Percentiles rank a stretch among this genome's conserved stretches.
Evolutionary conservation across 371 early-diverging fungal genomes (phyloP).

Genomic region (Coemansia sp.): DNA sequence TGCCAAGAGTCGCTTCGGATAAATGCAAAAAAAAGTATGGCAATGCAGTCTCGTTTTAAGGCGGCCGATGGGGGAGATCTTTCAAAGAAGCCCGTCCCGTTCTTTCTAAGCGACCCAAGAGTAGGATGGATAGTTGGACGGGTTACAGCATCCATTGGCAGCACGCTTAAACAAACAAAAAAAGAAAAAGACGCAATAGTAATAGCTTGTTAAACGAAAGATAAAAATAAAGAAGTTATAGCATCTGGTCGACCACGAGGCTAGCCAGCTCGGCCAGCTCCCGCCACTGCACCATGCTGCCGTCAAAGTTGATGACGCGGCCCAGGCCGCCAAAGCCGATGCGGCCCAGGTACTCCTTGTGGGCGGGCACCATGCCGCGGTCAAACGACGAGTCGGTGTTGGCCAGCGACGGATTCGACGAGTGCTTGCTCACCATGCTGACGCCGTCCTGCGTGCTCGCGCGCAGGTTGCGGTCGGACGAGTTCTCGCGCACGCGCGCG

Average conservation of each 20-base stretch:
- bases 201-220: not conserved
- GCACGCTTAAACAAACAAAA: too few relatives aligned
- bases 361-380: constrained; percentile 46
- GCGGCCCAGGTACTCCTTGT: constrained; percentile 36
- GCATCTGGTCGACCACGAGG: constrained; percentile 47
- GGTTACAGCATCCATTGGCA: too few relatives aligned
- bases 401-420: constrained; percentile 34
- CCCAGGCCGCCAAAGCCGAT: constrained; percentile 49
- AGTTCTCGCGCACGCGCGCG: constrained; percentile 39
- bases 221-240: constrained; percentile 9
- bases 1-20: too few relatives aligned
- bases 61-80: too few relatives aligned
- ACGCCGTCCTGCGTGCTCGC: constrained; percentile 29
- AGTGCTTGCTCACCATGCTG: constrained; percentile 47
- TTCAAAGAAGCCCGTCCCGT: too few relatives aligned
- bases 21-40: too few relatives aligned
- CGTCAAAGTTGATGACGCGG: constrained; percentile 34
- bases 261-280: constrained; percentile 44
- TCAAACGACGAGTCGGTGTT: constrained; percentile 38
- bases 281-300: constrained; percentile 36
- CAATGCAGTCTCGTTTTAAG: too few relatives aligned
- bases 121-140: too few relatives aligned
- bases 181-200: not conserved
- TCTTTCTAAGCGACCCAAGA: too few relatives aligned
- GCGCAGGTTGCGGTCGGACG: constrained; percentile 20